Evolutionary conservation across 2,329 filamentous ascomycete species (phyloP).

Genomic region (Aspergillus japonicus): DNA sequence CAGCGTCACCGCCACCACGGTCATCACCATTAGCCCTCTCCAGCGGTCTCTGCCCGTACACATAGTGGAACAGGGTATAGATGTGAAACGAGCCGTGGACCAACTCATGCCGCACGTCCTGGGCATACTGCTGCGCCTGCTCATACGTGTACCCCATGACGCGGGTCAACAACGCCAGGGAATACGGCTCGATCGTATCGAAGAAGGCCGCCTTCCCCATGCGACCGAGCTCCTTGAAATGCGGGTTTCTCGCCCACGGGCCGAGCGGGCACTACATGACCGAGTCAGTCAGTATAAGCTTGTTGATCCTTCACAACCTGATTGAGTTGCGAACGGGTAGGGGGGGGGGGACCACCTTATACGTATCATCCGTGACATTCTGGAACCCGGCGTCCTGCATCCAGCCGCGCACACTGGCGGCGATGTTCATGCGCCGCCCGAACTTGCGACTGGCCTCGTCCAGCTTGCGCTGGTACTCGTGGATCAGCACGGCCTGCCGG

Average conservation of each 20-base stretch:
- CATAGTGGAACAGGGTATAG: conserved; percentile 32
- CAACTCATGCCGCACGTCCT: conserved; percentile 30
- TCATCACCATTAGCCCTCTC: conserved; percentile 10
- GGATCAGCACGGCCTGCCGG: conserved; percentile 22
- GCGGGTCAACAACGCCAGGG: conserved; percentile 39
- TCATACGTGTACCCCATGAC: conserved; percentile 35
- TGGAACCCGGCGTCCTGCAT: conserved; percentile 34
- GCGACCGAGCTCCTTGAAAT: conserved; percentile 36
- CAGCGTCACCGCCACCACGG: conserved; percentile 1
- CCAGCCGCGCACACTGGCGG: conserved; percentile 26
- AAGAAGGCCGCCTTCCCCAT: conserved; percentile 30
- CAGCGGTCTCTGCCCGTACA: conserved; percentile 33
- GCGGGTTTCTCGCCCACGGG: conserved; percentile 34
- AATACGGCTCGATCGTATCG: conserved; percentile 39
- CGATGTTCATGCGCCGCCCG: conserved; percentile 38
- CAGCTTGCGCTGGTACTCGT: conserved; percentile 33
- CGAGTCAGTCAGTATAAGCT: conserved; percentile 7
- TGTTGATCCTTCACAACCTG: no score
- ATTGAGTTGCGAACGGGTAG: no score
- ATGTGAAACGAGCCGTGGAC: conserved; percentile 26
- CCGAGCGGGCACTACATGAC: conserved; percentile 32
- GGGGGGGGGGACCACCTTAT: conserved; percentile 27
- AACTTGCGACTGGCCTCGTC: conserved; percentile 31
- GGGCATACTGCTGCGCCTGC: conserved; percentile 31
- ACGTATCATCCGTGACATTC: conserved; percentile 35